Conservation (phyloP, 176 grass and related monocot genomes). For the Rhynchospora breviuscula region DNA sequence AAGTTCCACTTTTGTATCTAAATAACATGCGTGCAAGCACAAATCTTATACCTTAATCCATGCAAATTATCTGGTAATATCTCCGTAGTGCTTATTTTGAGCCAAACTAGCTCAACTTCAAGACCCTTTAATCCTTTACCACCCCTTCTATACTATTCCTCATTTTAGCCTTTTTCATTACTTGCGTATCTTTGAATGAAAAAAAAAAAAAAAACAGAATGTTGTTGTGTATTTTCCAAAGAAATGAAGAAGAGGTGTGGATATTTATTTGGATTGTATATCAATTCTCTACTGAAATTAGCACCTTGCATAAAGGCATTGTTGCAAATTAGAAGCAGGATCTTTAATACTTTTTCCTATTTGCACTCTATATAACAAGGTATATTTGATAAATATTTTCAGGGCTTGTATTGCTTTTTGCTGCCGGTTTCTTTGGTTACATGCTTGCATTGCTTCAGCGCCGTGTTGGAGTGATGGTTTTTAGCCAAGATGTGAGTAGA, state of each 20-base stretch:
- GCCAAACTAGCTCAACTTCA: background rate
- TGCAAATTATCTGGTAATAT: background rate
- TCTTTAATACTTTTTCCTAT: background rate
- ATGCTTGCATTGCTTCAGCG: constrained; percentile 94
- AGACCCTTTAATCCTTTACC: too few species aligned
- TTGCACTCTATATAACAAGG: background rate
- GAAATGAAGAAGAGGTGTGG: background rate
- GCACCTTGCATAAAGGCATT: background rate
- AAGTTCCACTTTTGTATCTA: background rate
- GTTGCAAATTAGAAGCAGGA: background rate
- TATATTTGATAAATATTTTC: constrained; percentile 22
- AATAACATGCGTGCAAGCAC: background rate
- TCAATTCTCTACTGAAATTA: background rate
- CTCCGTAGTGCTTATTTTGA: background rate
- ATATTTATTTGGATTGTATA: background rate
- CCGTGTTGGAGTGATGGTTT: constrained; percentile 63
- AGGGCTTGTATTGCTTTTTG: constrained; percentile 85
- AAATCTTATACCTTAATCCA: background rate
- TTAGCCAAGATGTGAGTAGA: constrained; percentile 48
- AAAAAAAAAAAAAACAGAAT: background rate
- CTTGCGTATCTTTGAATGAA: background rate
- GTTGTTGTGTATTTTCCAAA: background rate
- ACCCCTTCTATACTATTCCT: too few species aligned
- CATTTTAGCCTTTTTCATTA: background rate
- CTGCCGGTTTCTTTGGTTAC: constrained; percentile 93